Conservation (phyloP, 495 filamentous ascomycete genomes). For the Cercophora sp. region DNA sequence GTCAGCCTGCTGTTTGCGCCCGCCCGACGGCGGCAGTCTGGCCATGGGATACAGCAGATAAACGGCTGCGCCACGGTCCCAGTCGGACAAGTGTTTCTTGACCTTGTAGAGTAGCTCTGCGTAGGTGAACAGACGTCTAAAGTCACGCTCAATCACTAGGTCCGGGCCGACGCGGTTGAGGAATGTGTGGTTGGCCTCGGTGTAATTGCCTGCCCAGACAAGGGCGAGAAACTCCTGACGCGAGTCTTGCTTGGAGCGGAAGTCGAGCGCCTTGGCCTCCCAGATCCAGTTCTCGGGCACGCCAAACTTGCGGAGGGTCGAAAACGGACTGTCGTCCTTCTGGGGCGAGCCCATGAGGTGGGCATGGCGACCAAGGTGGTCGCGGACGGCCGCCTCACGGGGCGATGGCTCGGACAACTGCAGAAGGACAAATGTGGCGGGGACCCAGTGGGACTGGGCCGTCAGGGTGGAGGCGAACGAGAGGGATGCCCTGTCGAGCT, state of each 20-base stretch:
- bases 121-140: conserved; percentile 48
- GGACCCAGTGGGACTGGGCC: conserved; percentile 60
- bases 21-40: conserved; percentile 32
- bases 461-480: conserved; percentile 72
- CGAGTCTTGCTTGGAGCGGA: conserved; percentile 60
- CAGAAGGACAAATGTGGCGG: conserved; percentile 69
- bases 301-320: conserved; percentile 47
- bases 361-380: conserved; percentile 65
- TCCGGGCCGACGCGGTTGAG: conserved; percentile 70
- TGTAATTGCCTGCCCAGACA: conserved; percentile 67
- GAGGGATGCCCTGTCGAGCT: conserved; percentile 62
- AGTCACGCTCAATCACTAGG: conserved; percentile 74
- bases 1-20: conserved; percentile 29
- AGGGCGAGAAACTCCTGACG: conserved; percentile 68
- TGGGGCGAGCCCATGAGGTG: conserved; percentile 40
- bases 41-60: conserved; percentile 78
- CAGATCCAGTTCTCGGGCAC: conserved; percentile 77
- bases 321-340: conserved; percentile 14
- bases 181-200: conserved; percentile 80
- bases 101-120: conserved; percentile 63
- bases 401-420: conserved; percentile 63
- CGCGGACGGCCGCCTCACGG: conserved; percentile 63
- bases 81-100: conserved; percentile 44
- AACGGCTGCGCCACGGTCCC: conserved; percentile 74
- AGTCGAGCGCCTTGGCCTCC: conserved; percentile 80